A percentile compares a stretch with the other conserved stretches of the same genome.
phyloP scores from a whole-genome alignment of 164 flowering plant species.

The Houttuynia cordata region DNA sequence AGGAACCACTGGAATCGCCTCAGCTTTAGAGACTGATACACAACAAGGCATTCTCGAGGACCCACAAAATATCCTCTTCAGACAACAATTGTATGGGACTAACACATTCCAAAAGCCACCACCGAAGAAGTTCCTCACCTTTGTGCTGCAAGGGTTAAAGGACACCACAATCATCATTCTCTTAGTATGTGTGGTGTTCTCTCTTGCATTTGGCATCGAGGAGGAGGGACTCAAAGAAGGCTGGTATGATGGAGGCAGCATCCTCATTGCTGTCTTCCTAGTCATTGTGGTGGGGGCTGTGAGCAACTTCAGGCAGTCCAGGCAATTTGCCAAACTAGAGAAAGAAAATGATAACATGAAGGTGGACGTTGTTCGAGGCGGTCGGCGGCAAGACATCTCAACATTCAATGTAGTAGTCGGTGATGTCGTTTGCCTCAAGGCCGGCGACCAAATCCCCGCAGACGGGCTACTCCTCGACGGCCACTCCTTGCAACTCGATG shows the following conservation, averaged over 20 bases:
- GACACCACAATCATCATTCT: constrained; percentile 28
- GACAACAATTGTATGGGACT: background rate
- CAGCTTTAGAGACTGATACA: background rate
- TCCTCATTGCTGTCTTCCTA: constrained; percentile 18
- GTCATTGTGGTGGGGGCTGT: constrained; percentile 29
- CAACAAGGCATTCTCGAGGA: background rate
- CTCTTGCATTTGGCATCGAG: constrained; percentile 23
- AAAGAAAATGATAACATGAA: constrained; percentile 11
- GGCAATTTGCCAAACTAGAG: constrained; percentile 20
- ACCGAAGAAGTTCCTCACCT: constrained; percentile 6
- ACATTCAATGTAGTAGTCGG: constrained; percentile 93
- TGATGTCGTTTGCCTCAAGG: constrained; percentile 81
- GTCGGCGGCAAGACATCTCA: constrained; percentile 61
- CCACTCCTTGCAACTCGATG: constrained; percentile 22
- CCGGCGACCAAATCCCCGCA: constrained; percentile 81
- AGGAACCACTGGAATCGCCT: background rate
- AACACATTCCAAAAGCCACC: constrained; percentile 1
- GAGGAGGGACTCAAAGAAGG: constrained; percentile 16
- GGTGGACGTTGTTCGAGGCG: constrained; percentile 49
- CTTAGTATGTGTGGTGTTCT: constrained; percentile 4
- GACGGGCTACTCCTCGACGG: constrained; percentile 33
- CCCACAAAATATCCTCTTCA: background rate
- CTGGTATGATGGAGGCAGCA: constrained; percentile 9
- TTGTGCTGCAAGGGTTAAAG: constrained; percentile 27
- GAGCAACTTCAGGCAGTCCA: constrained; percentile 24